These are phyloP conservation scores for Diplodia corticola DNA, from an alignment of 2,329 filamentous ascomycete species.

Conservation along the genomic window DNA sequence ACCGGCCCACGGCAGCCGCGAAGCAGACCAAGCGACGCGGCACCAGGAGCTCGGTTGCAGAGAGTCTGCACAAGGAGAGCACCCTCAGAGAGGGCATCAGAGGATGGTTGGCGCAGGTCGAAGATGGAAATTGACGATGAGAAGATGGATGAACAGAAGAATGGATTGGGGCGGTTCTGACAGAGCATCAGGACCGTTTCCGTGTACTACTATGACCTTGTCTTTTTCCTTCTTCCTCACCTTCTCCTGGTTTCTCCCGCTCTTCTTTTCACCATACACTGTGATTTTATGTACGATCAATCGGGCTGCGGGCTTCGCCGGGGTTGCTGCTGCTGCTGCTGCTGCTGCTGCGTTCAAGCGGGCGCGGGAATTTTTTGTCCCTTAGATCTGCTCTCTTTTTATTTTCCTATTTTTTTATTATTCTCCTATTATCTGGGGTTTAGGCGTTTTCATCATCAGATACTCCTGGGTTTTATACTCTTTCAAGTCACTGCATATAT, in stretches of 20 bases:
- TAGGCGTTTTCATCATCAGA: not conserved
- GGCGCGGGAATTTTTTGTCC: not conserved
- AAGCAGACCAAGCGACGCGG: not conserved
- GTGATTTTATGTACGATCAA: conserved; percentile 2
- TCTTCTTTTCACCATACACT: not conserved
- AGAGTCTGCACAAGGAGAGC: conserved; percentile 34
- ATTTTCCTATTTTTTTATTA: not conserved
- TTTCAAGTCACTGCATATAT: not conserved
- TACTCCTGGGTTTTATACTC: not conserved
- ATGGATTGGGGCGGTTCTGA: not conserved
- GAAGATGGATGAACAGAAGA: not conserved
- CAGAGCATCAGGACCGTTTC: not conserved
- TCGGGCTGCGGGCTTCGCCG: not conserved
- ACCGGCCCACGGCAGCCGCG: not conserved
- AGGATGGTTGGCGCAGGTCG: conserved; percentile 52
- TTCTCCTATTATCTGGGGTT: not conserved
- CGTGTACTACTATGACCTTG: conserved; percentile 7
- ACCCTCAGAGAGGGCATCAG: conserved; percentile 55
- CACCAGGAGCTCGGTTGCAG: not conserved
- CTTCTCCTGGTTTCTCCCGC: not conserved
- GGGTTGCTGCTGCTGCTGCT: not conserved
- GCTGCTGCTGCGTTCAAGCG: conserved; percentile 17
- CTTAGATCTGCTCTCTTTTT: not conserved
- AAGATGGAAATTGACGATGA: conserved; percentile 29
- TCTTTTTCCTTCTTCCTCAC: not conserved